Conservation (phyloP, 805 yeast genomes). For the Maudiozyma barnettii region DNA sequence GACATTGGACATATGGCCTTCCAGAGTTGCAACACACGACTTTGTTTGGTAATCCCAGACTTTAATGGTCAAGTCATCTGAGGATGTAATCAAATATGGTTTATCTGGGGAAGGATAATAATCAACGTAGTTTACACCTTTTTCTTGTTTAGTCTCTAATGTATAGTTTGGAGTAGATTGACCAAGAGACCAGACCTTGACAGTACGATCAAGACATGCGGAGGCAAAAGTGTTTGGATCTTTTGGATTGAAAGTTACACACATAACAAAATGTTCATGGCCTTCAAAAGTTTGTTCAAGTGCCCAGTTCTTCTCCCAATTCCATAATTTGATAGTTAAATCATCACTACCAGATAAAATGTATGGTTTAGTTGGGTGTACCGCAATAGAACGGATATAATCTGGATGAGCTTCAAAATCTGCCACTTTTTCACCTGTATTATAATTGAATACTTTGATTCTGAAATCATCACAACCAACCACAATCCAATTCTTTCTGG, state of each 20-base stretch:
- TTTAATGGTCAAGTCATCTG: slow-evolving; percentile 83
- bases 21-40: slow-evolving; percentile 86
- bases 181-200: slow-evolving; percentile 93
- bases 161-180: slow-evolving; percentile 85
- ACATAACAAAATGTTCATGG: slow-evolving; percentile 92
- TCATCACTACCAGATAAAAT: slow-evolving; percentile 88
- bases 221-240: slow-evolving; percentile 97
- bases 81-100: slow-evolving; percentile 85
- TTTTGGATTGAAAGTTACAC: slow-evolving; percentile 90
- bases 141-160: slow-evolving; percentile 77
- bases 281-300: slow-evolving; percentile 88
- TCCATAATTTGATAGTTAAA: slow-evolving; percentile 86
- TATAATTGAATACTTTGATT: slow-evolving; percentile 85
- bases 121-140: slow-evolving; percentile 93
- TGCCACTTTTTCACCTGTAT: slow-evolving; percentile 86
- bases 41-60: slow-evolving; percentile 97
- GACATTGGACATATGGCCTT: slow-evolving; percentile 89
- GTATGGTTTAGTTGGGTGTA: slow-evolving; percentile 88
- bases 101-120: slow-evolving; percentile 96
- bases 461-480: slow-evolving; percentile 96
- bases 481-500: slow-evolving; percentile 94
- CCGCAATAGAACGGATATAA: slow-evolving; percentile 85
- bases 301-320: slow-evolving; percentile 93
- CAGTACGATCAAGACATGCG: slow-evolving; percentile 92
- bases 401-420: slow-evolving; percentile 99